phyloP scores from a whole-genome alignment of 768 basidiomycete genomes.

The Pisolithus albus region DNA sequence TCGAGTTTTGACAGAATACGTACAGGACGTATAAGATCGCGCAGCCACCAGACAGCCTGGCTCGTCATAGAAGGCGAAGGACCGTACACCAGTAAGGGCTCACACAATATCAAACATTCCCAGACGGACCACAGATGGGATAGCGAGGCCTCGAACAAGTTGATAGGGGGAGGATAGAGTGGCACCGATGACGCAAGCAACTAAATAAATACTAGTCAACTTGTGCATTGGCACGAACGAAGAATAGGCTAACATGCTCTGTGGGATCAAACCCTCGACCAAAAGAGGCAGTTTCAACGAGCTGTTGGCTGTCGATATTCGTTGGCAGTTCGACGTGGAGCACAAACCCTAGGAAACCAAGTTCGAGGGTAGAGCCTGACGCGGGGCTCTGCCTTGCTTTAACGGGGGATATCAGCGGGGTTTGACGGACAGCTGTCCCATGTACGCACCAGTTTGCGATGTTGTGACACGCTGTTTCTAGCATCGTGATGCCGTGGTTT shows the following conservation, averaged over 20 bases:
- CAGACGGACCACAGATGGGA: slow-evolving; percentile 78
- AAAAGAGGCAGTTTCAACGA: slow-evolving; percentile 47
- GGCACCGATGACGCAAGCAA: slow-evolving; percentile 63
- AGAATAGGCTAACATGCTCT: slow-evolving; percentile 35
- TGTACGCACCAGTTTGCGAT: slow-evolving; percentile 71
- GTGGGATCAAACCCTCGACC: slow-evolving; percentile 46
- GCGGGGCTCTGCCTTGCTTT: slow-evolving; percentile 73
- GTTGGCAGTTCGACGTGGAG: slow-evolving; percentile 68
- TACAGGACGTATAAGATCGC: slow-evolving; percentile 81
- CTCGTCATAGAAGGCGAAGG: slow-evolving; percentile 75
- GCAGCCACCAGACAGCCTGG: slow-evolving; percentile 87
- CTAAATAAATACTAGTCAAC: slow-evolving; percentile 36
- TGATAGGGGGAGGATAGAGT: slow-evolving; percentile 48
- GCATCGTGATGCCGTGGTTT: slow-evolving; percentile 67
- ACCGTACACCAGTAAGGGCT: slow-evolving; percentile 83
- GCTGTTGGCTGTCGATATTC: slow-evolving; percentile 64
- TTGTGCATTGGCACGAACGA: neutral
- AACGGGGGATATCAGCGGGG: slow-evolving; percentile 15
- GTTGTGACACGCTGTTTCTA: slow-evolving; percentile 82
- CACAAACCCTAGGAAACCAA: slow-evolving; percentile 79
- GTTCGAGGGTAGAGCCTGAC: slow-evolving; percentile 60
- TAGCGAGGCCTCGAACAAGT: slow-evolving; percentile 57
- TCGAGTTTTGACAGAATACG: slow-evolving; percentile 14
- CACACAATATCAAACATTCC: slow-evolving; percentile 89
- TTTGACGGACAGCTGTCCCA: neutral